Evolutionary conservation across 305 asterid genomes (phyloP).

Genomic region (Fraxinus velutina): DNA sequence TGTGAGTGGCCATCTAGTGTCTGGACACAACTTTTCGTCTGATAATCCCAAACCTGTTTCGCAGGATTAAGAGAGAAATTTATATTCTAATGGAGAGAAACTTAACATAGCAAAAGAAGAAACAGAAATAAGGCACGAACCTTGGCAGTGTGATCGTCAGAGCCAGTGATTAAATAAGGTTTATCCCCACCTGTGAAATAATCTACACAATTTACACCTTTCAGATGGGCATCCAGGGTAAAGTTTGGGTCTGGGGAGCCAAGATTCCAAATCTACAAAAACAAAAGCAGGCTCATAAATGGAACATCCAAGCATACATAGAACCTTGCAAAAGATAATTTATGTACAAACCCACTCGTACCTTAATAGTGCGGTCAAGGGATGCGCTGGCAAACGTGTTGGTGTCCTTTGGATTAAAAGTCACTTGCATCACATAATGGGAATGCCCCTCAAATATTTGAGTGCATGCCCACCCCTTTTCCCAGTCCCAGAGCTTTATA

Average conservation of each 20-base stretch:
- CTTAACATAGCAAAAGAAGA: constrained; percentile 9
- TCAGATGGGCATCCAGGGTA: constrained; percentile 59
- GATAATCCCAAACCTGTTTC: constrained; percentile 63
- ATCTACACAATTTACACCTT: constrained; percentile 71
- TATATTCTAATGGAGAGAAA: constrained; percentile 16
- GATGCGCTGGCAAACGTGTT: constrained; percentile 71
- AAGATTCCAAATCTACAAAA: constrained; percentile 60
- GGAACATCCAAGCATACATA: not conserved
- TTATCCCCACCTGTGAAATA: constrained; percentile 58
- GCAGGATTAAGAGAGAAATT: constrained; percentile 9
- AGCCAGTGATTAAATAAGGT: constrained; percentile 59
- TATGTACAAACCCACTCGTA: constrained; percentile 4
- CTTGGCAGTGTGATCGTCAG: constrained; percentile 76
- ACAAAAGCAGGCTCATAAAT: constrained; percentile 14
- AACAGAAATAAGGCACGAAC: constrained; percentile 29
- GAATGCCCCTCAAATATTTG: constrained; percentile 71
- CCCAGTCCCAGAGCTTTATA: constrained; percentile 75
- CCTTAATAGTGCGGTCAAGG: constrained; percentile 68
- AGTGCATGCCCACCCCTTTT: constrained; percentile 57
- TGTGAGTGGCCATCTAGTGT: constrained; percentile 62
- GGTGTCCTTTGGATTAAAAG: constrained; percentile 64
- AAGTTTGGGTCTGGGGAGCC: constrained; percentile 64
- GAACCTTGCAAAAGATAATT: not conserved
- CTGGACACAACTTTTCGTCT: constrained; percentile 61
- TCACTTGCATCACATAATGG: constrained; percentile 68